phyloP scores from a whole-genome alignment of 208 protist species.

The Crithidia fasciculata region DNA sequence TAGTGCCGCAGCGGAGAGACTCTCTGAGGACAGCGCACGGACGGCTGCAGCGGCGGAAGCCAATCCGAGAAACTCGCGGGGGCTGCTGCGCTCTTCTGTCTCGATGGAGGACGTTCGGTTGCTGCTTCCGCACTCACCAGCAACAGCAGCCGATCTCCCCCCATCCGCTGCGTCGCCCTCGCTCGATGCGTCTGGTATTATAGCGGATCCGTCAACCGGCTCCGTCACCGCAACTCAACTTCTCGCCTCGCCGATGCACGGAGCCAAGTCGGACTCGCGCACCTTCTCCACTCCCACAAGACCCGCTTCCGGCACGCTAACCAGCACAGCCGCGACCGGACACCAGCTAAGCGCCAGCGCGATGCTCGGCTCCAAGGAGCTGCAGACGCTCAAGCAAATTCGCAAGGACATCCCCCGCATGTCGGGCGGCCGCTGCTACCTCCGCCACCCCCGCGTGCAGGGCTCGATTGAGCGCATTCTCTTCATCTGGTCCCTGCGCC shows the following conservation, averaged over 20 bases:
- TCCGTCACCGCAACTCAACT: conserved; percentile 1
- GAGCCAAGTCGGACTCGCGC: background rate
- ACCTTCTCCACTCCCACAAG: background rate
- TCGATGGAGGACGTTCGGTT: conserved; percentile 14
- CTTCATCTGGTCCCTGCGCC: conserved; percentile 93
- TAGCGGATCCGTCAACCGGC: background rate
- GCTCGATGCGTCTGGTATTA: background rate
- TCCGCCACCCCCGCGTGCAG: conserved; percentile 73
- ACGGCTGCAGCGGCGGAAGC: background rate
- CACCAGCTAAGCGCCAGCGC: conserved; percentile 39
- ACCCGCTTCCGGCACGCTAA: background rate
- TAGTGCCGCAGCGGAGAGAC: background rate
- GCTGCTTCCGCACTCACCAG: background rate
- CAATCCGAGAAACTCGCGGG: background rate
- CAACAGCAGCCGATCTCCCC: background rate
- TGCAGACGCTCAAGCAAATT: conserved; percentile 81
- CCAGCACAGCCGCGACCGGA: background rate
- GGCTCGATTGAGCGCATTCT: conserved; percentile 86
- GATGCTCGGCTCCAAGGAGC: conserved; percentile 54
- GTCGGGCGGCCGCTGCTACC: conserved; percentile 63
- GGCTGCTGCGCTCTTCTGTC: background rate
- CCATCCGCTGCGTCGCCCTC: background rate
- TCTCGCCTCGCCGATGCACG: background rate
- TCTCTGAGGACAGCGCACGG: background rate
- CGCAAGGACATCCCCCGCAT: conserved; percentile 91